Percentiles rank a stretch among this genome's conserved stretches.
phyloP scores from a whole-genome alignment of 768 basidiomycete genomes.

The Amanita pallidorosea region DNA sequence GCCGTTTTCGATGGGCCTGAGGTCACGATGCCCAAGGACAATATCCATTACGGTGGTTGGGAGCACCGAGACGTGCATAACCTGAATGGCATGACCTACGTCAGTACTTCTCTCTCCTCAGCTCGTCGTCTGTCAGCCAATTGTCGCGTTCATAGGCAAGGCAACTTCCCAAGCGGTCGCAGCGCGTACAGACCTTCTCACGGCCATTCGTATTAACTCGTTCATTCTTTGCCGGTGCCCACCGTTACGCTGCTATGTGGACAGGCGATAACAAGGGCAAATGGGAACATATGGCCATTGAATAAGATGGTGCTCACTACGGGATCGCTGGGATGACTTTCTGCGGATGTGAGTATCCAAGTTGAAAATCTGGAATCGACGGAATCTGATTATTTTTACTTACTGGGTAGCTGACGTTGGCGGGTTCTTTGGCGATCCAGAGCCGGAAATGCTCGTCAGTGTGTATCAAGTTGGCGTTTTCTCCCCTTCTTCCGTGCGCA shows the following conservation, averaged over 20 bases:
- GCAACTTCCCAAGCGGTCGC: slow-evolving; percentile 72
- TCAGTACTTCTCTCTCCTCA: slow-evolving; percentile 20
- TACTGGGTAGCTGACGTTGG: slow-evolving; percentile 78
- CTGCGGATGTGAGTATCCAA: slow-evolving; percentile 63
- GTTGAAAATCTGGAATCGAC: neutral
- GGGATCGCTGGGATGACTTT: slow-evolving; percentile 88
- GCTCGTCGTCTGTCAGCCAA: neutral
- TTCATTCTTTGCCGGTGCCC: slow-evolving; percentile 91
- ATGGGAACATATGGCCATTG: slow-evolving; percentile 95
- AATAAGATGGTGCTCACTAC: slow-evolving; percentile 84
- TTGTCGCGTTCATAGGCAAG: slow-evolving; percentile 41
- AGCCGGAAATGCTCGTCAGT: slow-evolving; percentile 86
- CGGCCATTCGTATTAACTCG: slow-evolving; percentile 95
- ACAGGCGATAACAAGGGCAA: slow-evolving; percentile 96
- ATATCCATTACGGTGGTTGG: slow-evolving; percentile 87
- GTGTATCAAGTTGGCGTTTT: slow-evolving; percentile 97
- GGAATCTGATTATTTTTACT: neutral
- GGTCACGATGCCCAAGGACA: slow-evolving; percentile 60
- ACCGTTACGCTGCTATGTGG: slow-evolving; percentile 96
- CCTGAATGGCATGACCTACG: slow-evolving; percentile 91
- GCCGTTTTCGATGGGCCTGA: slow-evolving; percentile 99
- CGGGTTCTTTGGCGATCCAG: slow-evolving; percentile 97
- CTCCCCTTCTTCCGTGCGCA: slow-evolving; percentile 96
- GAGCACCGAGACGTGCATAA: slow-evolving; percentile 98
- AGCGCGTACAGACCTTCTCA: slow-evolving; percentile 64